Base-by-base conservation (phyloP, 1,139 yeast species). In the Nakaseomyces bracarensis region DNA sequence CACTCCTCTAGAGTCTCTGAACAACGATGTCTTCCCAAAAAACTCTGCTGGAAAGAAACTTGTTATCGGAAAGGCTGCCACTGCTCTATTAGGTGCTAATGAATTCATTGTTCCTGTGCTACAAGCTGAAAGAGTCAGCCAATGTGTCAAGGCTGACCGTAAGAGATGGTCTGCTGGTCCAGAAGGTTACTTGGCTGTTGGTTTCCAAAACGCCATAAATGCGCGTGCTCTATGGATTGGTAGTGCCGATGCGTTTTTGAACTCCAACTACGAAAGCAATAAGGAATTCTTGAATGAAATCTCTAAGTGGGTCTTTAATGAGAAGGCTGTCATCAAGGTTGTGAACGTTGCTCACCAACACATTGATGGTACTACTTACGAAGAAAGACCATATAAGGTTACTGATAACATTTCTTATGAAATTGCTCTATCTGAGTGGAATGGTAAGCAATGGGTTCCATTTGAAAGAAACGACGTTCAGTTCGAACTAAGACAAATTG, bases 201-300 rank as follows among this genome's bases (percentile, higher is more conserved):
- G 79, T 1, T 74, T 86, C 56, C 98, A 93, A 68, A 83, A 82
- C 35, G 69, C 79, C 47, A 74, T 75, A 60, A 86, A 85, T 57
- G 85, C 94, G 2, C 78, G 99, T 54, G 71, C 79, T 37, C 62
- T 75, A 11, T 87, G 97, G 95, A 55, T 82, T 13, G 98, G 97
- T 15, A 72, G 83, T 35, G 66, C 65, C 13, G 69, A 71, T 10
- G 65, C 82, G 38, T 65, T 87, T 40, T 46, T 58, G 13, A 62
- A 74, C 46, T 55, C 52, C 13, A 50, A 58, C 41, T 50, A 53
- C 21, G 40, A 45, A 5, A 36, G 49, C 18, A 67, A 66, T 45
- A 56, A 60, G 14, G 51, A 55, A 18, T 60, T 71, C 39, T 66
- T 67, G n/a, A 65, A 67, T 26, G 80, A 77, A 42, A 57, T 89